Evolutionary conservation across 2,329 filamentous ascomycete genomes (phyloP).

Genomic region (Penicillium sp.): DNA sequence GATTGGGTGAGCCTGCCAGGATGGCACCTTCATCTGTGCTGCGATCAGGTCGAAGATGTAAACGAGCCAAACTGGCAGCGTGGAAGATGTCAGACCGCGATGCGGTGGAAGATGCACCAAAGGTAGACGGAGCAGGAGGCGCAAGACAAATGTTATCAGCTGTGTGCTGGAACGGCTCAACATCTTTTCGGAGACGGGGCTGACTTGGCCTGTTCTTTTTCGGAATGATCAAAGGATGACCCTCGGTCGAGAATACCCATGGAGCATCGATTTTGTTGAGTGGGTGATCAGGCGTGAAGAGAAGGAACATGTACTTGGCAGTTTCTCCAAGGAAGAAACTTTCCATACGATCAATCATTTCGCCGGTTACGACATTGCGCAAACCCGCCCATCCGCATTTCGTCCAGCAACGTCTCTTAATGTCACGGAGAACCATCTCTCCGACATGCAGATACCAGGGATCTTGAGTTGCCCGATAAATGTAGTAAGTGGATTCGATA

Average conservation of each 20-base stretch:
- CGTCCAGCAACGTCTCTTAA: slow-evolving; percentile 84
- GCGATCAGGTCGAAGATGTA: slow-evolving; percentile 69
- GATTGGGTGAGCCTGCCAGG: slow-evolving; percentile 54
- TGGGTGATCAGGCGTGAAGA: slow-evolving; percentile 84
- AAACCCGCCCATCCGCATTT: slow-evolving; percentile 92
- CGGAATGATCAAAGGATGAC: slow-evolving; percentile 87
- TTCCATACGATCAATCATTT: slow-evolving; percentile 93
- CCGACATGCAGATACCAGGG: slow-evolving; percentile 96
- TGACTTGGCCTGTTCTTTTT: slow-evolving; percentile 35
- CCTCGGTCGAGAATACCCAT: slow-evolving; percentile 94
- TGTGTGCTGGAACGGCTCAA: slow-evolving; percentile 4
- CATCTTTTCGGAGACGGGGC: slow-evolving; percentile 11
- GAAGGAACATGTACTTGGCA: slow-evolving; percentile 88
- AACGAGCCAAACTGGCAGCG: slow-evolving; percentile 77
- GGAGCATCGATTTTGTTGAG: slow-evolving; percentile 83
- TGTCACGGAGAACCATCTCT: slow-evolving; percentile 90
- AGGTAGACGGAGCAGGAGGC: slow-evolving; percentile 58
- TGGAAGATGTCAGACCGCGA: slow-evolving; percentile 82
- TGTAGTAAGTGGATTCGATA: slow-evolving; percentile 92
- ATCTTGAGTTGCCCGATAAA: slow-evolving; percentile 91
- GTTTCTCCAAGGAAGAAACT: slow-evolving; percentile 98
- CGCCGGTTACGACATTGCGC: slow-evolving; percentile 77
- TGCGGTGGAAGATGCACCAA: slow-evolving; percentile 77
- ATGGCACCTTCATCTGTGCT: slow-evolving; percentile 60
- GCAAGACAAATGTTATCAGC: slow-evolving; percentile 64